These are phyloP conservation scores for Debaryomycetaceae sp. DNA, from an alignment of 1,139 yeast genomes.

Conservation along the genomic window DNA sequence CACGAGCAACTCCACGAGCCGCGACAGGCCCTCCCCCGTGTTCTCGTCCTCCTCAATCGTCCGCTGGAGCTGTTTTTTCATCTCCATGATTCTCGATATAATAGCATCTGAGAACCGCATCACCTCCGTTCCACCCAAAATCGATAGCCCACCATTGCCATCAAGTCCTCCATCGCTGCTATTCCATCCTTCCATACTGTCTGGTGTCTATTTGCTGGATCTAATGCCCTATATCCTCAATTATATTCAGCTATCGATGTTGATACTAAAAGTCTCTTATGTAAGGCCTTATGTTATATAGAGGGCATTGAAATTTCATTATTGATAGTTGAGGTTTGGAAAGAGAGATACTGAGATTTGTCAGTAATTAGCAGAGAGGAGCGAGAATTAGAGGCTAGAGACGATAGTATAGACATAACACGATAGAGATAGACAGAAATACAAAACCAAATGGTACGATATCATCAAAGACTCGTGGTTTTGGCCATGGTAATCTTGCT, in stretches of 20 bases:
- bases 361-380: too few relatives aligned
- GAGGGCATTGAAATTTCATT: too few relatives aligned
- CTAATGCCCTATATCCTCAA: too few relatives aligned
- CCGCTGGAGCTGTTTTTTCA: slow-evolving; percentile 41
- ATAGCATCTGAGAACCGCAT: slow-evolving; percentile 34
- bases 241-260: too few relatives aligned
- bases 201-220: background rate
- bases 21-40: slow-evolving; percentile 4
- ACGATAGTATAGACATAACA: too few relatives aligned
- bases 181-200: background rate
- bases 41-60: slow-evolving; percentile 15
- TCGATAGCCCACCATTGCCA: slow-evolving; percentile 1
- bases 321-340: too few relatives aligned
- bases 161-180: slow-evolving; percentile 7
- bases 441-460: background rate
- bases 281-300: background rate
- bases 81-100: slow-evolving; percentile 40
- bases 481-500: background rate
- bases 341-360: too few relatives aligned
- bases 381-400: too few relatives aligned
- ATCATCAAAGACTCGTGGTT: background rate
- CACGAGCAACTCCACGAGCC: slow-evolving; percentile 32
- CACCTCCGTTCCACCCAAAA: slow-evolving; percentile 6
- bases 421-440: too few relatives aligned
- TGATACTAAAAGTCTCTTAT: background rate